phyloP scores from a whole-genome alignment of 805 yeast genomes.

The Candida cerambycidarum region DNA sequence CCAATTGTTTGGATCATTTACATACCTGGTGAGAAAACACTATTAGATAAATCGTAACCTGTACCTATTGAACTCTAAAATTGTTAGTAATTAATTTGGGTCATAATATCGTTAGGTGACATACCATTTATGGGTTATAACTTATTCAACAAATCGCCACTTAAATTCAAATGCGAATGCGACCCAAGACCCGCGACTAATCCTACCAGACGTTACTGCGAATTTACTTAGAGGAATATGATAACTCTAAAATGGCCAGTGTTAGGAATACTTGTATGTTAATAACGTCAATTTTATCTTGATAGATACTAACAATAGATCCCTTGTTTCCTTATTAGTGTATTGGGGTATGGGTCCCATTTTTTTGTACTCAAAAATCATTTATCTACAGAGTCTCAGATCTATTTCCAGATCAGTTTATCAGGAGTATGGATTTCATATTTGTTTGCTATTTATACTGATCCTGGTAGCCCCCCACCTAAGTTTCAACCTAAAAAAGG shows the following conservation, averaged over 20 bases:
- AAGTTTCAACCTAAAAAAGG: conserved; percentile 42
- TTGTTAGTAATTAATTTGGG: conserved; percentile 6
- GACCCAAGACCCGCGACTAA: too few relatives aligned
- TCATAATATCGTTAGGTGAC: conserved; percentile 1
- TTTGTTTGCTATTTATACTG: conserved; percentile 57
- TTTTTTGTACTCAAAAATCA: conserved; percentile 50
- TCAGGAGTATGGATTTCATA: conserved; percentile 75
- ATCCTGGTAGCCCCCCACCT: conserved; percentile 69
- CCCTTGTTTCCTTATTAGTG: conserved; percentile 60
- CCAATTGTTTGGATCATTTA: conserved; percentile 7
- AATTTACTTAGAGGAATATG: background rate
- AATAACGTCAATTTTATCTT: background rate
- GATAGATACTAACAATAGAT: conserved; percentile 37
- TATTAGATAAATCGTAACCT: conserved; percentile 96
- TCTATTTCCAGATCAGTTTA: conserved; percentile 47
- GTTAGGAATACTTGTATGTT: conserved; percentile 44
- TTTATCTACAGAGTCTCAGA: conserved; percentile 38
- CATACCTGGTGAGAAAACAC: conserved; percentile 77
- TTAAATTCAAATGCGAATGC: conserved; percentile 4
- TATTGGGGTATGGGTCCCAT: conserved; percentile 64
- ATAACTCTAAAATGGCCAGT: conserved; percentile 45
- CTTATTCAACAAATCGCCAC: conserved; percentile 9
- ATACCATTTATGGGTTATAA: conserved; percentile 6
- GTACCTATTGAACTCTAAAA: conserved; percentile 78
- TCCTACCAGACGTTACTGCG: background rate